Conservation (phyloP, 1,284 basidiomycete genomes). For the Trichosporon sp. region DNA sequence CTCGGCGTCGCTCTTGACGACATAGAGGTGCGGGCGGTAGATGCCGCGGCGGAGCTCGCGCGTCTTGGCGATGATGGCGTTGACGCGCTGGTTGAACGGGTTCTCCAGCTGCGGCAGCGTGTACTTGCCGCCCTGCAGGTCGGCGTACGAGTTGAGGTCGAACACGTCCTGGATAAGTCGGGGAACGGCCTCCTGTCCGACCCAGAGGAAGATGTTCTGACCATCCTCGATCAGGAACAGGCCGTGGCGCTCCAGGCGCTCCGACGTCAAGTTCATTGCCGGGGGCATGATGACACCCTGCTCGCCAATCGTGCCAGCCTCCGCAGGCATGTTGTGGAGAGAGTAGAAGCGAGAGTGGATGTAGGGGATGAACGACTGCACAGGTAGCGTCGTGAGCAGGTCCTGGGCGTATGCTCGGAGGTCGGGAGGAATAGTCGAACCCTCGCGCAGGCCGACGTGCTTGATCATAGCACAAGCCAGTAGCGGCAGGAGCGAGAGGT, state of each 20-base stretch:
- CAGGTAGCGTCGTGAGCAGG: constrained; percentile 85
- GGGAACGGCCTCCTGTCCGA: constrained; percentile 94
- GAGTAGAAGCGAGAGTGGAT: constrained; percentile 95
- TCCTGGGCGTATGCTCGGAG: constrained; percentile 93
- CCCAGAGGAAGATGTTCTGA: constrained; percentile 96
- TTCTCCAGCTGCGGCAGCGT: constrained; percentile 89
- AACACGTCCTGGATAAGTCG: constrained; percentile 94
- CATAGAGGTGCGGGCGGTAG: constrained; percentile 92
- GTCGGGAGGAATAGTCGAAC: constrained; percentile 93
- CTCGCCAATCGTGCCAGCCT: constrained; percentile 54
- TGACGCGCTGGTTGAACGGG: constrained; percentile 87
- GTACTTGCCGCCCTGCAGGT: constrained; percentile 87
- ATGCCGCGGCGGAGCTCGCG: constrained; percentile 77
- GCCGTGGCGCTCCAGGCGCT: constrained; percentile 91
- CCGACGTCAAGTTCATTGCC: constrained; percentile 88
- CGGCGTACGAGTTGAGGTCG: constrained; percentile 82
- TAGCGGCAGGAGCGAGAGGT: constrained; percentile 90
- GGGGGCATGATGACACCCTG: constrained; percentile 51
- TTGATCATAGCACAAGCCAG: constrained; percentile 87
- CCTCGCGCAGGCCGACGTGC: constrained; percentile 93
- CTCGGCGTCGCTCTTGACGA: constrained; percentile 98
- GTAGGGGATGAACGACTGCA: constrained; percentile 88
- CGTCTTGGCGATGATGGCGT: constrained; percentile 89
- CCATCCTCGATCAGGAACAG: constrained; percentile 97
- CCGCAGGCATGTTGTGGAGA: constrained; percentile 81